phyloP scores from a whole-genome alignment of 495 filamentous ascomycete species.

The Mycothermus thermophilus region DNA sequence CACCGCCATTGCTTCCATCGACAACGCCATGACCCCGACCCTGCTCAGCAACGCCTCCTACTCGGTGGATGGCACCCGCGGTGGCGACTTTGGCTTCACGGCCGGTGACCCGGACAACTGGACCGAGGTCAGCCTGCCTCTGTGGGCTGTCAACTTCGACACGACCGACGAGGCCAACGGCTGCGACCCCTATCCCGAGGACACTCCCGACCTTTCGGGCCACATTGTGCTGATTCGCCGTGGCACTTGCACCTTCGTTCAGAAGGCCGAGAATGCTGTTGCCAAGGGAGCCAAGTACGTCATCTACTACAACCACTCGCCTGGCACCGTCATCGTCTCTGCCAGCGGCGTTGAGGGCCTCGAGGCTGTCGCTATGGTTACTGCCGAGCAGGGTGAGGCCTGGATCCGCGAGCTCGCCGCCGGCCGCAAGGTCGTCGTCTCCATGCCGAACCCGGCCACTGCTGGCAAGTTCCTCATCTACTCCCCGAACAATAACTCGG shows the following conservation, averaged over 20 bases:
- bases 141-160: constrained; percentile 39
- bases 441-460: constrained; percentile 28
- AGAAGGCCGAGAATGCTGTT: constrained; percentile 37
- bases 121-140: constrained; percentile 27
- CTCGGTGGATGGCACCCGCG: constrained; percentile 15
- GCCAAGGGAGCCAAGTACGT: constrained; percentile 41
- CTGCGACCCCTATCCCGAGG: constrained; percentile 30
- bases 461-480: constrained; percentile 23
- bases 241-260: constrained; percentile 35
- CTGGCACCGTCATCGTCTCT: constrained; percentile 19
- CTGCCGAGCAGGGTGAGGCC: constrained; percentile 27
- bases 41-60: constrained; percentile 26
- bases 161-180: constrained; percentile 31
- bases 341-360: constrained; percentile 17
- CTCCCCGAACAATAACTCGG: constrained; percentile 23
- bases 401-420: constrained; percentile 28
- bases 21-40: constrained; percentile 31
- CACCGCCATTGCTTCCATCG: constrained; percentile 39
- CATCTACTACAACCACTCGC: constrained; percentile 38
- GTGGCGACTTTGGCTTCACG: constrained; percentile 25
- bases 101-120: constrained; percentile 25
- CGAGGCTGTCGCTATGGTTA: constrained; percentile 31
- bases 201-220: constrained; percentile 36
- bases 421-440: constrained; percentile 27
- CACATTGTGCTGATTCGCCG: constrained; percentile 42